Evolutionary conservation across 1,284 basidiomycete genomes (phyloP).

Genomic region (Marasmius tenuissimus): DNA sequence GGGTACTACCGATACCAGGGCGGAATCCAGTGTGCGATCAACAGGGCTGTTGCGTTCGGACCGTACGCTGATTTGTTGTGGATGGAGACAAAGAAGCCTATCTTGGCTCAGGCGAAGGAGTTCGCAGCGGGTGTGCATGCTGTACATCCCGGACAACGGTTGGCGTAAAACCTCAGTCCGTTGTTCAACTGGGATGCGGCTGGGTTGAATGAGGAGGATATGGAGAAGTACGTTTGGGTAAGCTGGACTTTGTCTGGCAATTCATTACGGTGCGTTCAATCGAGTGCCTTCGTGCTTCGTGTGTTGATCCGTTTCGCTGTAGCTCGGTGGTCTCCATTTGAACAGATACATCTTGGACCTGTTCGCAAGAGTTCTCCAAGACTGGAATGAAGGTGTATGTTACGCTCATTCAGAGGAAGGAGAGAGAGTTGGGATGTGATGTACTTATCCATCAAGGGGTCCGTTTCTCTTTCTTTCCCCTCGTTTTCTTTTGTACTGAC

Average conservation of each 20-base stretch:
- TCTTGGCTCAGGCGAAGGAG: constrained; percentile 89
- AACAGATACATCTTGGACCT: constrained; percentile 96
- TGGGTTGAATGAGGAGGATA: constrained; percentile 84
- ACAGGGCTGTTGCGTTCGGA: constrained; percentile 91
- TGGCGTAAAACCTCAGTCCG: constrained; percentile 92
- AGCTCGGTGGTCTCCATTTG: constrained; percentile 96
- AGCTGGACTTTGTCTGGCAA: constrained; percentile 95
- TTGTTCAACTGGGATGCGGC: constrained; percentile 95
- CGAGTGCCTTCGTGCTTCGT: neutral
- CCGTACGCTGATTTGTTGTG: constrained; percentile 91
- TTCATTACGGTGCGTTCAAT: constrained; percentile 85
- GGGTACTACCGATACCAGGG: constrained; percentile 98
- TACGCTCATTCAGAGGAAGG: constrained; percentile 81
- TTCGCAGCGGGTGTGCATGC: constrained; percentile 89
- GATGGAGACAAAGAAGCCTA: constrained; percentile 99
- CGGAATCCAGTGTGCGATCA: constrained; percentile 94
- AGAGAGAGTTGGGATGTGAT: constrained; percentile 54
- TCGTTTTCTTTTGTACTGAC: no score
- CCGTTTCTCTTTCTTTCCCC: no score
- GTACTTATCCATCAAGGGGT: no score
- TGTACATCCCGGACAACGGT: constrained; percentile 83
- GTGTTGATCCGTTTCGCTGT: constrained; percentile 17
- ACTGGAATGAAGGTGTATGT: constrained; percentile 95
- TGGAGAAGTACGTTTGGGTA: constrained; percentile 93
- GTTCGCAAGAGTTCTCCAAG: constrained; percentile 86